Evolutionary conservation across 2,329 filamentous ascomycete species (phyloP), one percentile per base, ranked within the genome.

Genomic region (Catunica adiposa): DNA sequence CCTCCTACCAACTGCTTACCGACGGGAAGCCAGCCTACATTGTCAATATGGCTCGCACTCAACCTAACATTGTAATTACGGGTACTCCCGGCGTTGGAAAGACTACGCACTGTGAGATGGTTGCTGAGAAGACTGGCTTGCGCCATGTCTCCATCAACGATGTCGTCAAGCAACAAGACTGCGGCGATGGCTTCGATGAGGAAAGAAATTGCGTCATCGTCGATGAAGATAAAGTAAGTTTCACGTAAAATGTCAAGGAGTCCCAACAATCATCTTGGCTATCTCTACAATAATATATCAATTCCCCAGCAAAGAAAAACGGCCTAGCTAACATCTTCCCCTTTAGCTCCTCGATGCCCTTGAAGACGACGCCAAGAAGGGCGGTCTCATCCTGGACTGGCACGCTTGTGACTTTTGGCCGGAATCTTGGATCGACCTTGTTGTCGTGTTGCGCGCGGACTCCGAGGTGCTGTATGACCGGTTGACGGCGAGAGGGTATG

Each of bases 381-480:
- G 90, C 57, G 92, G 92, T 20, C 86, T 81, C 68, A 81, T 98
- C 62, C 85, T 98, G 64, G 92, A 98, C 71, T 98, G 92, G 90
- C 92, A 98, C 70, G 90, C 89, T 1, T 97, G 90, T 71, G 92
- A 97, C 64, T 71, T 97, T 22, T 97, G 97, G 65, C 92, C 92
- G 1, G 82, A 85, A 66, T 84, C 84, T 64, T 94, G 89, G 87
- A 84, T 98, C 65, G 92, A 98, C 67, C 77, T 98, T 1, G 89
- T 98, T 0, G 85, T 97, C 3, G 92, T 98, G 56, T 69, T 98
- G 60, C 77, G 92, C 48, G 87, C 86, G 56, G 82, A 92, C 62
- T 89, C 87, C 17, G 80, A 78, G 20, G 73, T 84, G 14, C 76
- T 95, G 2, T 97, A 92, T 66, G 92, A 98, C 67, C 79, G 92